Evolutionary conservation across 805 yeast genomes (phyloP), one percentile per base, ranked within the genome.

Genomic region (Cyberlindnera galapagoensis): DNA sequence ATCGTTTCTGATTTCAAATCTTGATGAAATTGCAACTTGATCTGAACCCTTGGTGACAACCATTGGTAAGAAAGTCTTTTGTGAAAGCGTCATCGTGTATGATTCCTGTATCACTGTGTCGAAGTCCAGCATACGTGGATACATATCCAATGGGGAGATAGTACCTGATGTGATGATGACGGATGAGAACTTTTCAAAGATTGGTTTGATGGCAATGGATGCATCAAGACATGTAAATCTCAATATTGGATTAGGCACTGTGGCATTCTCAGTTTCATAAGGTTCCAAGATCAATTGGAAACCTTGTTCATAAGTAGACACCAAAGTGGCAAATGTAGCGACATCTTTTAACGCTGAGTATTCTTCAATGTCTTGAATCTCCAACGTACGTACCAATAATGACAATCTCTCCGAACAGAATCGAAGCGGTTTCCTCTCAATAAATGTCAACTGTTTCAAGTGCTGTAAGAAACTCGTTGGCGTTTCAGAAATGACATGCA

Each of bases 141-240:
- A 92, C 99, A 92, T 92, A 51, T 92, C 97, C 55, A 92, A 71
- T 1, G 99, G 99, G 0, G 97, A 90, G 29, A 92, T 92, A 11
- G 99, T 92, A 44, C 99, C 99, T 1, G 96, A 85, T 1, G 99
- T 92, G 39, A 92, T 92, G 40, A 92, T 80, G 9, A 92, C 95
- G 0, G 96, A 81, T 7, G 85, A 78, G 51, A 90, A 92, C 38
- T 88, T 70, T 31, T 92, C 98, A 63, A 92, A 90, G 0, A 92
- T 87, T 0, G 99, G 98, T 52, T 87, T 92, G 44, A 92, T 92
- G 4, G 97, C 97, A 46, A 92, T 92, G 1, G 97, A 86, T 0
- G 99, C 98, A 62, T 92, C 99, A 29, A 92, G 65, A 62, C 99
- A 92, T 0, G 96, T 80, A 55, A 92, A 88, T 48, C 90, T 79